Percentiles rank a stretch among this genome's conserved stretches.
phyloP scores from a whole-genome alignment of 73 alveolate genomes.

The Paramecium sexaurelia region DNA sequence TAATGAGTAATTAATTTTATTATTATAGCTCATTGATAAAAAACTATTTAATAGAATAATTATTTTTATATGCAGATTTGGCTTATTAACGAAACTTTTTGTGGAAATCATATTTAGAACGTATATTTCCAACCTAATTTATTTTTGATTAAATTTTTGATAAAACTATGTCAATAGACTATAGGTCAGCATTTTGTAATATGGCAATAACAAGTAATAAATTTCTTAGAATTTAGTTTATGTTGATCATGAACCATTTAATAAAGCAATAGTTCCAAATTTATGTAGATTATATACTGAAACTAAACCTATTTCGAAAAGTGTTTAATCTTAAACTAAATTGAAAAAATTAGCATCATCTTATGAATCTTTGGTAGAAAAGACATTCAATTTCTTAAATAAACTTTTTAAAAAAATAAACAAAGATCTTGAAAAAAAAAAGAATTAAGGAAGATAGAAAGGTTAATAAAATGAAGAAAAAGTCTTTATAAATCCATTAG shows the following conservation, averaged over 20 bases:
- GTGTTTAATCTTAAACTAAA: background rate
- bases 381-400: background rate
- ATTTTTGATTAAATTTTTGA: constrained; percentile 50
- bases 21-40: background rate
- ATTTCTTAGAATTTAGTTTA: background rate
- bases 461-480: background rate
- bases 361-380: background rate
- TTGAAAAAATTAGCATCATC: background rate
- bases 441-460: background rate
- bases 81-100: constrained; percentile 48
- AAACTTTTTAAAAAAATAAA: background rate
- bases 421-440: background rate
- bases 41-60: constrained; percentile 30
- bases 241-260: constrained; percentile 54
- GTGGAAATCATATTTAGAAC: constrained; percentile 54
- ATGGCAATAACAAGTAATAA: constrained; percentile 34
- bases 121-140: constrained; percentile 42
- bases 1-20: constrained; percentile 13
- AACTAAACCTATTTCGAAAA: constrained; percentile 14
- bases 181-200: constrained; percentile 51
- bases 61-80: constrained; percentile 52
- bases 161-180: background rate
- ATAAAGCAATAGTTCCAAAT: background rate
- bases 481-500: background rate
- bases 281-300: constrained; percentile 36